Percentiles rank a stretch among this genome's conserved stretches.
These are phyloP conservation scores for Ganoderma lucidum DNA, from an alignment of 1,284 basidiomycete genomes.

Conservation along the genomic window DNA sequence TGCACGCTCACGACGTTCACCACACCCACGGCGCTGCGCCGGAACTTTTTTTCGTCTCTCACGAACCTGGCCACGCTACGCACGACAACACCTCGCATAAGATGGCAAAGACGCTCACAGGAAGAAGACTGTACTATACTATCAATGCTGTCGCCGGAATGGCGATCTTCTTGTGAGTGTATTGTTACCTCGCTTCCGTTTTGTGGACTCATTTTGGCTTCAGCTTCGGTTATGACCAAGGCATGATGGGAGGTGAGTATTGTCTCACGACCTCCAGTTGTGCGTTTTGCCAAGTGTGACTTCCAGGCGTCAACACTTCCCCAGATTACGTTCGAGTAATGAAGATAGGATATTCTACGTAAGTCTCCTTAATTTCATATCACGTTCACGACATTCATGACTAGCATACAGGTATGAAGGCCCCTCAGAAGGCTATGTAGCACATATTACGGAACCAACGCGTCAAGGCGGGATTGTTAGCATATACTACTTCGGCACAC, in stretches of 20 bases:
- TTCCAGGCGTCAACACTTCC: conserved; percentile 52
- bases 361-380: conserved; percentile 23
- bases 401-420: conserved; percentile 45
- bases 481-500: conserved; percentile 58
- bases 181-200: not conserved
- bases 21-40: not conserved
- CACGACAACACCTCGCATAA: conserved; percentile 13
- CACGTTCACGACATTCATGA: conserved; percentile 8
- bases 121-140: conserved; percentile 42
- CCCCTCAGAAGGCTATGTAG: conserved; percentile 53
- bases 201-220: not conserved
- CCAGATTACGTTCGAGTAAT: conserved; percentile 56
- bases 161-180: conserved; percentile 56
- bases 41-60: not conserved
- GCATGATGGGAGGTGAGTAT: conserved; percentile 56
- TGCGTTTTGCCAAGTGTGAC: not conserved
- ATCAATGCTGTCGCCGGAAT: conserved; percentile 51
- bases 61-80: not conserved
- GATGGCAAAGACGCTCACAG: conserved; percentile 32
- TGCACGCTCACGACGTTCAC: not conserved
- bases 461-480: conserved; percentile 61
- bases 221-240: conserved; percentile 64
- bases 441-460: conserved; percentile 56
- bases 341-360: conserved; percentile 50
- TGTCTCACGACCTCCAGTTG: not conserved